Evolutionary conservation across 2,329 filamentous ascomycete genomes (phyloP).

Genomic region (Phyllosticta capitalensis): DNA sequence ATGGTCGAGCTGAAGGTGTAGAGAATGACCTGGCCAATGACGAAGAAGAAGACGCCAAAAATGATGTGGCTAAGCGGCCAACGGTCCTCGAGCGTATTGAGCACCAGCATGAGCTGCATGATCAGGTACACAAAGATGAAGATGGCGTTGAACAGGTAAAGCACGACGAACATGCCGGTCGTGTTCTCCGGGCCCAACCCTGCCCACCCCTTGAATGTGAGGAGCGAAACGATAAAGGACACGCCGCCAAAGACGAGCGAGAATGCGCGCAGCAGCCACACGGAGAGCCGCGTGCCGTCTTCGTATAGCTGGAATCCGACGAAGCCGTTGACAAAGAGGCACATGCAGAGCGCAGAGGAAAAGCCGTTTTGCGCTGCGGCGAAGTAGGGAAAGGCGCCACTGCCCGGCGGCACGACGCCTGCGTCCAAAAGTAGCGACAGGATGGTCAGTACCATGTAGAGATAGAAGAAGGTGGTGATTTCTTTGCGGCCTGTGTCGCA

Average conservation of each 20-base stretch:
- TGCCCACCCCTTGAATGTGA: conserved; percentile 88
- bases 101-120: conserved; percentile 81
- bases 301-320: conserved; percentile 98
- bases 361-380: conserved; percentile 79
- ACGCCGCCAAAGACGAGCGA: conserved; percentile 77
- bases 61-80: conserved; percentile 90
- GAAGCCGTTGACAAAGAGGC: conserved; percentile 91
- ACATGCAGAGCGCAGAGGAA: conserved; percentile 75
- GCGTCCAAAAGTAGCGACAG: conserved; percentile 85
- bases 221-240: conserved; percentile 75
- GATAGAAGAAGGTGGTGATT: conserved; percentile 88
- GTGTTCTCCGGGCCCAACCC: conserved; percentile 80
- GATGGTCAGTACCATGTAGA: conserved; percentile 85
- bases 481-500: conserved; percentile 50
- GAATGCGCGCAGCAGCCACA: conserved; percentile 80
- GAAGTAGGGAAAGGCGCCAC: conserved; percentile 78
- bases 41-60: conserved; percentile 86
- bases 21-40: conserved; percentile 82
- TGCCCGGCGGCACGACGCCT: conserved; percentile 79
- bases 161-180: conserved; percentile 77
- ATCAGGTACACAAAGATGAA: conserved; percentile 76
- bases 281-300: conserved; percentile 83
- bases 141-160: conserved; percentile 85
- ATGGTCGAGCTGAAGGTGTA: conserved; percentile 83
- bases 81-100: conserved; percentile 83